Conservation (phyloP, 176 grass and related monocot genomes). For the Otatea glauca region DNA sequence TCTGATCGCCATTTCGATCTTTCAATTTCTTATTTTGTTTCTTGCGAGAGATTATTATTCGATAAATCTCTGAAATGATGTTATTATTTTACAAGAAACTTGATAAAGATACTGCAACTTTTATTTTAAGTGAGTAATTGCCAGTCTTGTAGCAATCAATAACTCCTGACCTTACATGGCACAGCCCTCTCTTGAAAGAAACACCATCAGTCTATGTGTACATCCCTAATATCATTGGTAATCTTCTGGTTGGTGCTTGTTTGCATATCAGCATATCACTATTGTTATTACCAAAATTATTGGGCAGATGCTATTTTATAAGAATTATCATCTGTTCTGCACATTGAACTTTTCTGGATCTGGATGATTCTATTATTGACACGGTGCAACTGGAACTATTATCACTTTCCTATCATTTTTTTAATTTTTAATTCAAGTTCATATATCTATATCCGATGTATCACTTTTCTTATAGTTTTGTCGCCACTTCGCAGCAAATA, state of each 20-base stretch:
- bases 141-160: not conserved
- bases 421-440: not conserved
- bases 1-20: too few species aligned
- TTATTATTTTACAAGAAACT: conserved; percentile 10
- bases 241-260: not conserved
- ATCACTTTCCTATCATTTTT: not conserved
- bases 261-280: not conserved
- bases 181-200: conserved; percentile 34
- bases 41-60: not conserved
- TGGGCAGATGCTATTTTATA: not conserved
- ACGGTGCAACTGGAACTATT: not conserved
- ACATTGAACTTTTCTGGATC: not conserved
- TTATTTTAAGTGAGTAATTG: not conserved
- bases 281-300: not conserved
- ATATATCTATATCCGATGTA: not conserved
- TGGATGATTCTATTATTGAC: not conserved
- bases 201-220: conserved; percentile 75
- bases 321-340: not conserved
- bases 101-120: not conserved
- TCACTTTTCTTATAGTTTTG: not conserved
- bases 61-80: not conserved
- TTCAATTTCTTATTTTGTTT: not conserved
- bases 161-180: conserved; percentile 39
- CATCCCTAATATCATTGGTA: conserved; percentile 90
- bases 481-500: not conserved